Evolutionary conservation across 495 filamentous ascomycete species (phyloP), one percentile per base, ranked within the genome.

Genomic region (Hamigera avellanea): DNA sequence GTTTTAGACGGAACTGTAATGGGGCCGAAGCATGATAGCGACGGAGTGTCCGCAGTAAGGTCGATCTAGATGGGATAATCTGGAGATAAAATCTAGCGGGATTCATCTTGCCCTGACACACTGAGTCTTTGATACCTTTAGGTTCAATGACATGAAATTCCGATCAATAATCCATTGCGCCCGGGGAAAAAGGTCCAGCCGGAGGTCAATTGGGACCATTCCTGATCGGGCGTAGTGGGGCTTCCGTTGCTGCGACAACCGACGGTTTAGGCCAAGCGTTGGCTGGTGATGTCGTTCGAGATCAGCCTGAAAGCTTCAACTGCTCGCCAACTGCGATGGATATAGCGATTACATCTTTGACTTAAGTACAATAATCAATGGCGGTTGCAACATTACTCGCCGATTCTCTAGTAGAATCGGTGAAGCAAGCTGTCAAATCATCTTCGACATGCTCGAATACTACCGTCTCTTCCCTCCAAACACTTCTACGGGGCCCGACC

Each of bases 391-490:
- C 57, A 36, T 40, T 63, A 29, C 45, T 52, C 15, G 26, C 50
- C 36, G 57, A 53, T 44, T 56, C 59, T 37, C 31, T 59, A 6
- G 53, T 54, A 36, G 62, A 66, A 40, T 61, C 60, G 34, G 52
- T 75, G 39, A 73, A 68, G 48, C 56, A 52, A 32, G 66, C 64
- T 14, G 51, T 74, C 38, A 60, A 57, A 32, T 69, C 67, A 18
- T 59, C 60, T 25, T 46, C 64, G 41, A 70, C 67, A 44, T 72
- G 66, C 46, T 61, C 68, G 10, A 46, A 63, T 26, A 43, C 58
- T 26, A 73, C 68, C 8, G 56, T 70, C 32, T 46, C 57, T 36
- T 54, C 62, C 40, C 61, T 69, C 40, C 60, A 64, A 54, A 54
- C 52, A 18, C 61, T 70, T 23, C 64, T 69, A 41, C 54, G 59